A percentile compares a stretch with the other conserved stretches of the same genome.
Evolutionary conservation across 352 stramenopile genomes (phyloP).

Genomic region (Pelagophyceae sp.): DNA sequence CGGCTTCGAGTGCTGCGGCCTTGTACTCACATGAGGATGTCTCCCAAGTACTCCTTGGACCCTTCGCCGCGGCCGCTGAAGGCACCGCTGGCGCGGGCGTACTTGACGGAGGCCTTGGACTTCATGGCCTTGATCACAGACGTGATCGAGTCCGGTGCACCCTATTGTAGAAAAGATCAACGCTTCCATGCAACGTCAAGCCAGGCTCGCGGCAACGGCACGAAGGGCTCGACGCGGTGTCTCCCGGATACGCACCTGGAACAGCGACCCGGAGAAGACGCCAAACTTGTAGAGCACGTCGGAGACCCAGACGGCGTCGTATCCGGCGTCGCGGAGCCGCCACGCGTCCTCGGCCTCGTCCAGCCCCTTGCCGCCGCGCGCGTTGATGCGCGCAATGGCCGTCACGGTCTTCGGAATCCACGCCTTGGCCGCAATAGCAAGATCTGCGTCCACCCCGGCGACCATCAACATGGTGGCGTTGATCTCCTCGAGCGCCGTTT

Average conservation of each 20-base stretch:
- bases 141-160: neutral
- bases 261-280: constrained; percentile 6
- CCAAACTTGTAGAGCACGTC: constrained; percentile 54
- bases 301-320: constrained; percentile 51
- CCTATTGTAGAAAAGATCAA: no score
- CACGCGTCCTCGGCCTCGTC: constrained; percentile 58
- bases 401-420: constrained; percentile 26
- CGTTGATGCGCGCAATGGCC: constrained; percentile 46
- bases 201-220: no score
- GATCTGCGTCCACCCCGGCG: constrained; percentile 23
- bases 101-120: no score
- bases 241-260: no score
- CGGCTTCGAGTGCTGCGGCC: no score
- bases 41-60: no score
- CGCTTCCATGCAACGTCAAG: no score
- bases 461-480: constrained; percentile 42
- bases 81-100: no score
- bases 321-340: constrained; percentile 51
- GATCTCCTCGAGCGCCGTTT: constrained; percentile 40
- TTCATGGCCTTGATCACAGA: constrained; percentile 52
- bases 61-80: no score
- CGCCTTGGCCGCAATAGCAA: neutral
- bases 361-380: constrained; percentile 46
- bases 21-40: no score
- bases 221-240: no score